Base-by-base conservation (phyloP, 2,329 filamentous ascomycete genomes). In the Fusarium tuaranense region DNA sequence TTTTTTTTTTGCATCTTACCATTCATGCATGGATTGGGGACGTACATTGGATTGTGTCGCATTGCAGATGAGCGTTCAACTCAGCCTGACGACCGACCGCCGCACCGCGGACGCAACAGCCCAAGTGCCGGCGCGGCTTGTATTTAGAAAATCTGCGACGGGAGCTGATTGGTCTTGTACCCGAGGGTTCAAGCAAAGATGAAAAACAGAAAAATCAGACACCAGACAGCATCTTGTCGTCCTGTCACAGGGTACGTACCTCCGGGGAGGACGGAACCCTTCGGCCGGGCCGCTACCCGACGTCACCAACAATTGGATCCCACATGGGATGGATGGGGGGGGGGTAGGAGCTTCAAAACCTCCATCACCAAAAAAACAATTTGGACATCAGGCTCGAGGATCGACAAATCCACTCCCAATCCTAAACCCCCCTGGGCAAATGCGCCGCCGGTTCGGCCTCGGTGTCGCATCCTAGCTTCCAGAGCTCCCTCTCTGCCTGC, bases 371-470 rank as follows among this genome's bases (percentile, higher is more conserved):
- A 55, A 30, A 53, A 30, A 55, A 14, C n/a, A 55, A 73, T 69
- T 55, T 66, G 67, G 59, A 60, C 66, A 55, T 71, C 65, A n/a
- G 62, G 34, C 68, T 68, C 62, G 72, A 61, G 20, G 67, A 71
- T 76, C 74, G 62, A 27, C 74, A 66, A 63, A 65, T 39, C 64
- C 51, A 53, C 44, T 62, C 46, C 61, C 59, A 39, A 39, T 51
- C 53, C 38, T 63, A 51, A 59, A 59, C 65, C 61, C 30, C 41
- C 57, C 73, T 74, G 74, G 75, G 75, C 68, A 73, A 72, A 71
- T 78, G 77, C 64, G 63, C 77, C 70, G 67, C 67, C 57, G 68
- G 67, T 64, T 68, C 74, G 64, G 68, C 68, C 67, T 70, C 69
- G 63, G 75, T 60, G 69, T 76, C 51, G 66, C 58, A 72, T 68